Conservation (phyloP, 1,284 basidiomycete genomes). For the Marasmius oreades region DNA sequence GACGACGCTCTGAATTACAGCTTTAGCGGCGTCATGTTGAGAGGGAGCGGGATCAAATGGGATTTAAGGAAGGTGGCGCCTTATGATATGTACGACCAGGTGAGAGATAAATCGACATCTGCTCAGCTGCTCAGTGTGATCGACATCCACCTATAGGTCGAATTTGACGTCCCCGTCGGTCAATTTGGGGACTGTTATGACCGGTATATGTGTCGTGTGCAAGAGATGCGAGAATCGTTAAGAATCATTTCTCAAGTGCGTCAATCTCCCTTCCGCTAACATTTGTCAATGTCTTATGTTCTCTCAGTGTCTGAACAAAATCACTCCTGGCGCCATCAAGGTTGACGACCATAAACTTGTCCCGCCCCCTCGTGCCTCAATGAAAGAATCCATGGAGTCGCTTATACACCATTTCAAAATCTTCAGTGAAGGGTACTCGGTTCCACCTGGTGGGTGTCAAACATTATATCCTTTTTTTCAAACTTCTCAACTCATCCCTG, state of each 20-base stretch:
- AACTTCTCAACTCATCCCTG: background rate
- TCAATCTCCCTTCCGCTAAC: conserved; percentile 7
- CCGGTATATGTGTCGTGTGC: conserved; percentile 93
- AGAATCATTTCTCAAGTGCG: conserved; percentile 80
- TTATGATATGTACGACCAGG: conserved; percentile 97
- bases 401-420: conserved; percentile 99
- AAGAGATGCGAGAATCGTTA: conserved; percentile 96
- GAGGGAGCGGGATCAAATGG: conserved; percentile 94
- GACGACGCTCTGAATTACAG: conserved; percentile 91
- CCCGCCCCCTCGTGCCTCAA: conserved; percentile 93
- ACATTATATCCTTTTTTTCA: background rate
- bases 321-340: conserved; percentile 90
- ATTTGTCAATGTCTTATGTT: background rate
- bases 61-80: conserved; percentile 90
- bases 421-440: conserved; percentile 96
- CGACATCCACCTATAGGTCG: conserved; percentile 56
- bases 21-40: conserved; percentile 96
- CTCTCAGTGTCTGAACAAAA: conserved; percentile 92
- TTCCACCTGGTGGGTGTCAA: conserved; percentile 70
- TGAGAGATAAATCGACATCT: conserved; percentile 23
- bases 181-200: conserved; percentile 98
- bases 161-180: conserved; percentile 96
- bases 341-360: conserved; percentile 98
- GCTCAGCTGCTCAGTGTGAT: background rate
- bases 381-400: conserved; percentile 99